Evolutionary conservation across 2,329 filamentous ascomycete species (phyloP), one percentile per base, ranked within the genome.

Genomic region (Aspergillus felis): DNA sequence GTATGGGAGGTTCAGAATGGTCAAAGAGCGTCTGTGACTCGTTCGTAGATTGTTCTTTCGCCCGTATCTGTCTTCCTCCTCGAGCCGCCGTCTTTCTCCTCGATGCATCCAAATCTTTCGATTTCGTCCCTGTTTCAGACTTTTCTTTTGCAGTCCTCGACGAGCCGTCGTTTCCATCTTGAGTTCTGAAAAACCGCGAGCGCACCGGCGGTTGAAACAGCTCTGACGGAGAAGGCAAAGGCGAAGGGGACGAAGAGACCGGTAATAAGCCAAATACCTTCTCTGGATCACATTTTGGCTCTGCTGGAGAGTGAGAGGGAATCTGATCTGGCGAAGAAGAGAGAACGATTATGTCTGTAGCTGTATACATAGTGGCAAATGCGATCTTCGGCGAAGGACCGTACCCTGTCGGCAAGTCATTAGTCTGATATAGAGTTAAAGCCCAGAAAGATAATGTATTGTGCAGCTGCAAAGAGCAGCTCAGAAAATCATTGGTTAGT

Each of bases 301-400:
- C 73, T 57, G 64, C 68, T 65, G 75, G 71, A 17, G 62, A 68
- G 47, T 56, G 62, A 51, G 68, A 57, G 57, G 71, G 63, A 62
- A 72, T 51, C 47, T 57, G 65, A 38, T 68, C 69, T 27, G 77
- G 75, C 4, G 77, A 77, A 20, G 76, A 78, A 27, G 75, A 76
- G 52, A 79, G 64, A 55, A 76, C 58, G 55, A 76, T 71, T 53
- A 76, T 65, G 38, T 77, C 69, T 14, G 70, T 61, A 51, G 68
- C 64, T 55, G 66, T 67, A 58, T 66, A 64, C 76, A 80, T 79
- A 53, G 62, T 75, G 62, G 59, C 63, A 42, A 60, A 32, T 52
- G 56, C 55, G 53, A 59, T 29, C 38, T 14, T 22, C 44, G 24
- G 22, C 22, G 24, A 47, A 14, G 44, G 44, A 25, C 24, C 22